phyloP scores from a whole-genome alignment of 140 eudicot genomes.

The Artemisia princeps region DNA sequence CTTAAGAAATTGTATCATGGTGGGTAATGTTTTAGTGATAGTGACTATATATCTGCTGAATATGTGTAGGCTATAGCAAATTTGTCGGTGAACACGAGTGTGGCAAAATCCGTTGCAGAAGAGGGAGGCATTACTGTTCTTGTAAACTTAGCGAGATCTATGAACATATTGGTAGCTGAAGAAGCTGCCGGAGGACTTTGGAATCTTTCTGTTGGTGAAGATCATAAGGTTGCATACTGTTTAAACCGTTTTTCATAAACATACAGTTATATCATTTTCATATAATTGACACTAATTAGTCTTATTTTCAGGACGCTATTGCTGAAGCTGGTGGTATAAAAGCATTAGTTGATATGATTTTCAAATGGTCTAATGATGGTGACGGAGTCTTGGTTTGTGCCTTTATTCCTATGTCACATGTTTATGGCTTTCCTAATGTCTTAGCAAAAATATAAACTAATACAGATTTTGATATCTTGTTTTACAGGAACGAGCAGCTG shows the following conservation, averaged over 20 bases:
- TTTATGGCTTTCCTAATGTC: background rate
- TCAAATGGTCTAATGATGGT: conserved; percentile 88
- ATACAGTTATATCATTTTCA: background rate
- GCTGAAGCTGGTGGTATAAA: conserved; percentile 92
- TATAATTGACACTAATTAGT: background rate
- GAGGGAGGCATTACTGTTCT: conserved; percentile 85
- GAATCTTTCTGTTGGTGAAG: conserved; percentile 99
- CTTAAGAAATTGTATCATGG: too few species aligned
- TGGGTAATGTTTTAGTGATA: background rate
- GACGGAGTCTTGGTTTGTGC: conserved; percentile 86
- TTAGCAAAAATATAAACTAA: background rate
- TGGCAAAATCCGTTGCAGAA: conserved; percentile 92
- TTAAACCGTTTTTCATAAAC: background rate
- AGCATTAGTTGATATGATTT: conserved; percentile 84
- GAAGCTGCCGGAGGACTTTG: conserved; percentile 99
- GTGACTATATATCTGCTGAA: background rate
- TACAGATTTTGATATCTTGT: background rate
- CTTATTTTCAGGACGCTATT: conserved; percentile 62
- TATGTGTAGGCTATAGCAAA: conserved; percentile 78
- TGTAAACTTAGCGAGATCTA: conserved; percentile 71
- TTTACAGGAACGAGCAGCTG: conserved; percentile 95
- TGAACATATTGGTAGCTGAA: conserved; percentile 92
- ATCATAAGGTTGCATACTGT: conserved; percentile 67
- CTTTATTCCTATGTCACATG: conserved; percentile 10
- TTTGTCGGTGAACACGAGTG: conserved; percentile 74